Base-by-base conservation (phyloP, 768 basidiomycete genomes). In the Agaricus blazei region DNA sequence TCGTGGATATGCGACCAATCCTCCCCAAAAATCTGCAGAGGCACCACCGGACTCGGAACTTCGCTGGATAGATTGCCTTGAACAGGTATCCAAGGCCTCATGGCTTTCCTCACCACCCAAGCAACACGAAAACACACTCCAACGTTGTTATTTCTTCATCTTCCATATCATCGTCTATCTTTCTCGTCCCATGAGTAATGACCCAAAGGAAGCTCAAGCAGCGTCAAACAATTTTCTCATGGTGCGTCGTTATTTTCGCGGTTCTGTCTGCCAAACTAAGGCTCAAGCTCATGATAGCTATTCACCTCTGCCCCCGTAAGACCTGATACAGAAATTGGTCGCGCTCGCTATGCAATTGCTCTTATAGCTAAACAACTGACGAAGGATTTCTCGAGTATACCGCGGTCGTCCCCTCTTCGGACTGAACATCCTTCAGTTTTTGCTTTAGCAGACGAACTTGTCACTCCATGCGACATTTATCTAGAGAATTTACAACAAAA, bases 111-210 rank as follows among this genome's bases (percentile, higher is more conserved):
- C 38, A 1, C 37, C 46, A 6, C 58, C 58, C 4, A n/a, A 45
- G 4, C 40, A 52, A 28, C 44, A 44, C 6, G 31, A 36, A 3
- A 51, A 59, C n/a, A 28, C 50, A 37, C 51, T 59, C n/a, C 12
- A 29, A n/a, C 49, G 46, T 12, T 43, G 55, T 12, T 59, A 52
- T 38, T 34, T 46, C 3, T 34, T 57, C 15, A 19, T 59, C 7
- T 45, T 56, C 37, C 54, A 52, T 27, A 52, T 57, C 8, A 48
- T 56, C 9, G 12, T 52, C 1, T 59, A 59, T 23, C 51, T 59
- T 12, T 19, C 43, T 1, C 29, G 58, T 2, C 58, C 55, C 19
- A 45, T 48, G 23, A 37, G 19, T 12, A 43, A 45, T 5, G 15
- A 47, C 6, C 24, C 38, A 19, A 5, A 46, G 19, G 45, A 54